phyloP scores from a whole-genome alignment of 75 land plant species.

The Adiantum capillusveneris region DNA sequence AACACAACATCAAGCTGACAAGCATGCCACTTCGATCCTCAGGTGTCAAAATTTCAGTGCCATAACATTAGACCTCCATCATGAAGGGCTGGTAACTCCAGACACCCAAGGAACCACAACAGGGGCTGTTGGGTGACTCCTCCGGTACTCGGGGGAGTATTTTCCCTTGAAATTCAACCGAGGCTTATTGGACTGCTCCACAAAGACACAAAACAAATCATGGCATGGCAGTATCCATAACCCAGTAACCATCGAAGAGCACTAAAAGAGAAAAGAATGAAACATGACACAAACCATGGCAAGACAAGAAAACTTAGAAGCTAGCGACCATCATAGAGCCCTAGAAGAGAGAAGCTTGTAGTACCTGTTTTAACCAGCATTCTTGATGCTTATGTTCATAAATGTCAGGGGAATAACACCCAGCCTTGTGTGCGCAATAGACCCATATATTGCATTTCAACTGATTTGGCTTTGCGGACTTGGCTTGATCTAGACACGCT shows the following conservation, averaged over 20 bases:
- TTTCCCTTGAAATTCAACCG: conserved; percentile 66
- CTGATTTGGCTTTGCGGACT: conserved; percentile 61
- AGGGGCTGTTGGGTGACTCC: conserved; percentile 70
- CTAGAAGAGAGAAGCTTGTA: not conserved
- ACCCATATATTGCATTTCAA: conserved; percentile 93
- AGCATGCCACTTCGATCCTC: too few relatives aligned
- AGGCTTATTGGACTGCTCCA: conserved; percentile 59
- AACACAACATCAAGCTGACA: too few relatives aligned
- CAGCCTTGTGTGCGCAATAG: conserved; percentile 77
- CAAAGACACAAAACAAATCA: not conserved
- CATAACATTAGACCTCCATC: too few relatives aligned
- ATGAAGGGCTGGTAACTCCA: conserved; percentile 57
- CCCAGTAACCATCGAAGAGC: too few relatives aligned
- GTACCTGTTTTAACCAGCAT: conserved; percentile 95
- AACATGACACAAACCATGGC: too few relatives aligned
- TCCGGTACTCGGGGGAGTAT: conserved; percentile 59
- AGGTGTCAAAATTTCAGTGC: too few relatives aligned
- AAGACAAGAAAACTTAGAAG: too few relatives aligned
- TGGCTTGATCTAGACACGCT: conserved; percentile 88
- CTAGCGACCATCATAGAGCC: too few relatives aligned
- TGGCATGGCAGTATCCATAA: too few relatives aligned
- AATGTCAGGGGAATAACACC: conserved; percentile 85
- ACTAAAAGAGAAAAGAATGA: too few relatives aligned
- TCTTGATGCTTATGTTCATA: conserved; percentile 85
- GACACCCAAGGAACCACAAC: conserved; percentile 85